Evolutionary conservation across 192 early-diverging fungal genomes (phyloP), one percentile per base, ranked within the genome.

Genomic region (Backusella morwellensis): DNA sequence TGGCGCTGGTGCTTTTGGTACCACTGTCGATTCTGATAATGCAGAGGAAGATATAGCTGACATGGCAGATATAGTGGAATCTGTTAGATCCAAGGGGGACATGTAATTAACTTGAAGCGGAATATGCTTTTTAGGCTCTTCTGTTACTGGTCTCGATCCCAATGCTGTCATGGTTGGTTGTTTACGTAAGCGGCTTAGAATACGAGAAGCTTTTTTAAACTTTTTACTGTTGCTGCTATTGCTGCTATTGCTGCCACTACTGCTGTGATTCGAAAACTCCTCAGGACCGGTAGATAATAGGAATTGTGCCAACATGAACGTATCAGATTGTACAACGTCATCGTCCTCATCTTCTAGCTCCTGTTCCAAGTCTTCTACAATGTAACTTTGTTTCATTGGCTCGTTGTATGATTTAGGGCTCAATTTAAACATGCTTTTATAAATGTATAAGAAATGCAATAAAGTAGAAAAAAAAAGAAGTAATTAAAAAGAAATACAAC

Each of bases 181-280:
- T 70, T 70, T 70, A 70, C 68, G 68, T 70, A 70, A 41, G n/a
- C 68, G 68, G 12, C 11, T 41, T 36, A 70, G 19, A 21, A 70
- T 17, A 5, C 68, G 68, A 23, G 68, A 70, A 23, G 68, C 68
- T 1, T 38, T 35, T 4, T 70, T 70, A 21, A 70, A 70, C 36
- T 70, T 35, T 21, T 70, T 35, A 19, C n/a, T 35, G 9, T 11
- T 69, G 3, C 21, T 38, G 23, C 40, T 7, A n/a, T 4, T 69
- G 0, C 21, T 38, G 21, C 40, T 8, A 14, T 8, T 68, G 36
- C n/a, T 69, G 2, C 11, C 21, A 38, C 40, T 35, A 12, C 19
- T 68, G 21, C 35, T 36, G 9, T 35, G 11, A 19, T 35, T 36
- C 21, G 19, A 35, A 70, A 38, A 70, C 38, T 70, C 68, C 40